Conservation (phyloP, 768 basidiomycete genomes). For the Suillus subluteus region DNA sequence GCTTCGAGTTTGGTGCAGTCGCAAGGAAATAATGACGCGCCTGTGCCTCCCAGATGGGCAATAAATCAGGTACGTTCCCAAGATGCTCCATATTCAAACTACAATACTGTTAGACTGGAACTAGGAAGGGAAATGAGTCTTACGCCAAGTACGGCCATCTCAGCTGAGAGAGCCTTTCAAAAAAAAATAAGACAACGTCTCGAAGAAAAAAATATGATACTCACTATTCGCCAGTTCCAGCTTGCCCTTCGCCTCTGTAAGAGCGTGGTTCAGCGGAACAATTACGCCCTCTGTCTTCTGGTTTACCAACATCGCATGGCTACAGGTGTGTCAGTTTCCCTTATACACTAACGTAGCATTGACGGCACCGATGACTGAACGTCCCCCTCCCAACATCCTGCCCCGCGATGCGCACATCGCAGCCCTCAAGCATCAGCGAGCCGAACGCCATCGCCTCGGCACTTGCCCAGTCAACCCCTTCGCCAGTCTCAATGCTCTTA, state of each 20-base stretch:
- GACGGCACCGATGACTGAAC: conserved; percentile 71
- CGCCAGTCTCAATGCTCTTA: conserved; percentile 65
- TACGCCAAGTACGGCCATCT: conserved; percentile 87
- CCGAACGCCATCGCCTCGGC: conserved; percentile 95
- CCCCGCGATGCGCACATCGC: conserved; percentile 86
- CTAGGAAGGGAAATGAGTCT: conserved; percentile 28
- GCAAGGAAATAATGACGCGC: conserved; percentile 35
- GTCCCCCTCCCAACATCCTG: conserved; percentile 93
- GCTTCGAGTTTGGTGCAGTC: background rate
- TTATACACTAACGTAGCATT: background rate
- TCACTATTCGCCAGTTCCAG: conserved; percentile 88
- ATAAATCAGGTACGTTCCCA: conserved; percentile 83
- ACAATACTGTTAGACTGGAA: conserved; percentile 12
- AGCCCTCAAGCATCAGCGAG: conserved; percentile 79
- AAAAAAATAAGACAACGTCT: conserved; percentile 6
- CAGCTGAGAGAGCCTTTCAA: conserved; percentile 78
- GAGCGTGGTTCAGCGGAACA: conserved; percentile 78
- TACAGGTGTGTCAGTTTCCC: conserved; percentile 19
- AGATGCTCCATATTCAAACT: conserved; percentile 91
- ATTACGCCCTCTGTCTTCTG: conserved; percentile 80
- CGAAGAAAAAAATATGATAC: conserved; percentile 26
- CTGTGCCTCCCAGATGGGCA: conserved; percentile 94
- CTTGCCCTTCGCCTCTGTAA: conserved; percentile 58
- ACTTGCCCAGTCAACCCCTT: conserved; percentile 87
- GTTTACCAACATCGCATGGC: conserved; percentile 91